Base-by-base conservation (phyloP, 805 yeast species). In the Schwanniomyces occidentalis region DNA sequence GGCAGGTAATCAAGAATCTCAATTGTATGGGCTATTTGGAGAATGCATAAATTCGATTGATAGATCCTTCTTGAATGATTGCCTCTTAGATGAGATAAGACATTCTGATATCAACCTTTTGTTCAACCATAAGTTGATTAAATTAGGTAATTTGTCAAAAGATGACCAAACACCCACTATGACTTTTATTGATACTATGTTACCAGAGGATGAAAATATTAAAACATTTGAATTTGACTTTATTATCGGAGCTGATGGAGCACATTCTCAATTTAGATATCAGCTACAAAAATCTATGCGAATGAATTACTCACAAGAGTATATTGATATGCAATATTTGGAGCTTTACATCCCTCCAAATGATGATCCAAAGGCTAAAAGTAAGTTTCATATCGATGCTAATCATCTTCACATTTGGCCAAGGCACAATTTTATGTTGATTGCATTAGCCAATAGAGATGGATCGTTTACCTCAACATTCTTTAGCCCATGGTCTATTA, bases 321-420 rank as follows among this genome's bases (percentile, higher is more conserved):
- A 82, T 54, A 82, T 90, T 42, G 93, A 86, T 52, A 82, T 83
- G 69, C 82, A 85, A 48, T 90, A 90, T 53, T 54, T 90, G 45
- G 97, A 90, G 56, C 67, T 90, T 33, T 75, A 75, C 44, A 83
- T 90, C 27, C 89, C 95, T 7, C 73, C 87, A 0, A 66, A 69
- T 3, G 49, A 51, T 4, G 59, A 49, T 32, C 39, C 48, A 4
- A 46, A 46, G 3, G 51, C 42, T 15, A 42, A 41, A 15, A 52
- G 46, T n/a, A 51, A 65, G 15, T 85, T 79, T 49, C 61, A 66
- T 12, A 65, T 85, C 15, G 77, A 80, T 45, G 81, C 89, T 6
- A 79, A 86, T 59, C 88, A 86, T 54, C 69, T 90, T 33, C 97
- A 90, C 51, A 86, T 90, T 29, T 90, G 97, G 97, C 97, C 97